phyloP scores from a whole-genome alignment of 2,329 filamentous ascomycete genomes.

The Alternaria sp. region DNA sequence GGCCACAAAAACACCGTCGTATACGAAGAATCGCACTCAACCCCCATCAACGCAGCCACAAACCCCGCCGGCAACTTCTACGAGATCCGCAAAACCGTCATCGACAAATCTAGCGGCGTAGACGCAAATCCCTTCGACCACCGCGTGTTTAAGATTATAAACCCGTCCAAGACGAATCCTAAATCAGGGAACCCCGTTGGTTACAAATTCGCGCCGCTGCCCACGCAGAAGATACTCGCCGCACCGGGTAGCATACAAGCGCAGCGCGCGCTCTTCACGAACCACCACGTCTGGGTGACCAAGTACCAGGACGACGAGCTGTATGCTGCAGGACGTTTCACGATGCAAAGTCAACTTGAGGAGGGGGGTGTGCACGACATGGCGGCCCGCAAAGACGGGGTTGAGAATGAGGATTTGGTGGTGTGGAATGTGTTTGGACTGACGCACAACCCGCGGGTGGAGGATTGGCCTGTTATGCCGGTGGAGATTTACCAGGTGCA shows the following conservation, averaged over 20 bases:
- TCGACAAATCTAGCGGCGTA: slow-evolving; percentile 56
- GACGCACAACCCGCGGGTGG: slow-evolving; percentile 58
- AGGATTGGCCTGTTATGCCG: slow-evolving; percentile 61
- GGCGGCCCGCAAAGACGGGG: slow-evolving; percentile 50
- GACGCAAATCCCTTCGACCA: slow-evolving; percentile 63
- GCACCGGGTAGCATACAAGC: slow-evolving; percentile 53
- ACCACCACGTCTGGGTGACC: slow-evolving; percentile 62
- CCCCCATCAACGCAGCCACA: slow-evolving; percentile 57
- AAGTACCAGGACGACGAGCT: slow-evolving; percentile 60
- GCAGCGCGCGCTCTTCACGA: slow-evolving; percentile 56
- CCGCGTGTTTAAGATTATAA: slow-evolving; percentile 62
- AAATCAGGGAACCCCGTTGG: slow-evolving; percentile 54
- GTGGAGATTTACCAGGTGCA: slow-evolving; percentile 56
- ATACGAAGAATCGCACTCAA: slow-evolving; percentile 60
- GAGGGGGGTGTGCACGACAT: slow-evolving; percentile 54
- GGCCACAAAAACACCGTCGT: slow-evolving; percentile 61
- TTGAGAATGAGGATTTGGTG: slow-evolving; percentile 56
- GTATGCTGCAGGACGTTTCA: slow-evolving; percentile 57
- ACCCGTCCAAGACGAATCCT: slow-evolving; percentile 54
- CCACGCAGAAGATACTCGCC: slow-evolving; percentile 59
- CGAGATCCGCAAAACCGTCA: slow-evolving; percentile 56
- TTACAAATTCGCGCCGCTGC: slow-evolving; percentile 57
- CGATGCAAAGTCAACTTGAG: slow-evolving; percentile 54
- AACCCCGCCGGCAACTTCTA: slow-evolving; percentile 70
- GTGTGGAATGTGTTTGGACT: slow-evolving; percentile 59